These are phyloP conservation scores for Aspergillus sparsus DNA, from an alignment of 495 filamentous ascomycete species.

Conservation along the genomic window DNA sequence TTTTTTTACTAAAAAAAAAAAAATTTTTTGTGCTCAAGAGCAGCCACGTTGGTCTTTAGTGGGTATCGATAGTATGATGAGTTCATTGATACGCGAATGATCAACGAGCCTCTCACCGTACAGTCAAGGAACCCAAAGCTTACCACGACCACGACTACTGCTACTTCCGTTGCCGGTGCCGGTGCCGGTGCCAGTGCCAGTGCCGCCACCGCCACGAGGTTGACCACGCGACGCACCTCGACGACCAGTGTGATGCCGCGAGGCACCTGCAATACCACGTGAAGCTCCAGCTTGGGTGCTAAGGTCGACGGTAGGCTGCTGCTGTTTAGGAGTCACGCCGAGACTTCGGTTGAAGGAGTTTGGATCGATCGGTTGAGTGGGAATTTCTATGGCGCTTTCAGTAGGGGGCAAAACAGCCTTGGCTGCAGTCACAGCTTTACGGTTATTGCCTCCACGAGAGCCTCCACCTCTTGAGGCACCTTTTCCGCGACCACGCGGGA, in stretches of 20 bases:
- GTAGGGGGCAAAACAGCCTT: conserved; percentile 32
- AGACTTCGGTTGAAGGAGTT: conserved; percentile 55
- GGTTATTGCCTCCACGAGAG: conserved; percentile 38
- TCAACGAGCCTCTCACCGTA: conserved; percentile 26
- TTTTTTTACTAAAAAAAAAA: conserved; percentile 16
- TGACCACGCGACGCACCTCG: conserved; percentile 37
- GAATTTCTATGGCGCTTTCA: conserved; percentile 42
- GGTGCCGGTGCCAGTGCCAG: conserved; percentile 4
- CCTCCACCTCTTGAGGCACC: conserved; percentile 39
- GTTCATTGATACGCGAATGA: conserved; percentile 30
- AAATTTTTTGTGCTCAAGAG: conserved; percentile 11
- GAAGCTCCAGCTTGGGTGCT: conserved; percentile 40
- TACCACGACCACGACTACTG: conserved; percentile 47
- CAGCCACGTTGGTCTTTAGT: conserved; percentile 27
- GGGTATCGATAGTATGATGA: conserved; percentile 19
- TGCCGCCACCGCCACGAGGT: conserved; percentile 35
- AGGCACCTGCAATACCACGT: conserved; percentile 41
- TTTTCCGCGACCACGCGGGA: conserved; percentile 50
- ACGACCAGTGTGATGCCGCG: conserved; percentile 37
- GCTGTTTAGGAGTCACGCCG: conserved; percentile 30
- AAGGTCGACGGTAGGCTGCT: conserved; percentile 36
- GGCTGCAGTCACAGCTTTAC: conserved; percentile 23
- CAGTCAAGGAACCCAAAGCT: conserved; percentile 57
- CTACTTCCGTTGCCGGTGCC: conserved; percentile 33
- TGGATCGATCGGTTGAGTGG: conserved; percentile 56